Evolutionary conservation across 1,284 basidiomycete genomes (phyloP).

Genomic region (Sanghuangporus sanghuang): DNA sequence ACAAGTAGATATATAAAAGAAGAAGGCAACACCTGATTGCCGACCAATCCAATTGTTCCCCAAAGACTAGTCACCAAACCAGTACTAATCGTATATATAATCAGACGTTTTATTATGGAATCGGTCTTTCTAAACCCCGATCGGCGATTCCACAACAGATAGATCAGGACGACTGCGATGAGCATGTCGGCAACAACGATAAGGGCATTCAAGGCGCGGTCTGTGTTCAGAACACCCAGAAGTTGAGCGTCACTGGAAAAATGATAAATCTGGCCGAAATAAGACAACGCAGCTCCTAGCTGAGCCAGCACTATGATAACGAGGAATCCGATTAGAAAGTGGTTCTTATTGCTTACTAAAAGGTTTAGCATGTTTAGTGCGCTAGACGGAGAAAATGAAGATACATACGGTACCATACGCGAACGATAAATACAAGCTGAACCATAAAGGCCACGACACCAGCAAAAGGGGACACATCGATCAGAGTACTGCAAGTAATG

Average conservation of each 20-base stretch:
- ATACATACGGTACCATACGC: slow-evolving; percentile 5
- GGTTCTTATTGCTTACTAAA: background rate
- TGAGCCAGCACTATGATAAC: background rate
- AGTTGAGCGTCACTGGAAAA: background rate
- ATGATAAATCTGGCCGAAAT: slow-evolving; percentile 16
- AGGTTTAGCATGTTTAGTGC: background rate
- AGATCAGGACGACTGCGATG: slow-evolving; percentile 34
- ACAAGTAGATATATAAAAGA: slow-evolving; percentile 15
- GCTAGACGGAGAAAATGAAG: background rate
- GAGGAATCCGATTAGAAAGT: background rate
- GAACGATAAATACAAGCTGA: background rate
- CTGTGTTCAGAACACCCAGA: slow-evolving; percentile 53
- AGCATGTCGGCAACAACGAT: slow-evolving; percentile 30
- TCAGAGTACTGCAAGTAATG: background rate
- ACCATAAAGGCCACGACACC: background rate
- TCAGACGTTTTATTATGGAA: slow-evolving; percentile 35
- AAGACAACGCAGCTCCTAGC: background rate
- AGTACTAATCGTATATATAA: slow-evolving; percentile 40
- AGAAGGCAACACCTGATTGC: slow-evolving; percentile 1
- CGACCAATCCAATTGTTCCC: slow-evolving; percentile 8
- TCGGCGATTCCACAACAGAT: slow-evolving; percentile 32
- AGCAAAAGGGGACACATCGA: background rate
- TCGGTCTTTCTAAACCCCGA: slow-evolving; percentile 19
- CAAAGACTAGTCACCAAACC: slow-evolving; percentile 33
- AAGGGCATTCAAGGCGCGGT: slow-evolving; percentile 1